Conservation (phyloP, 805 yeast genomes). For the Yamadazyma endophytica region DNA sequence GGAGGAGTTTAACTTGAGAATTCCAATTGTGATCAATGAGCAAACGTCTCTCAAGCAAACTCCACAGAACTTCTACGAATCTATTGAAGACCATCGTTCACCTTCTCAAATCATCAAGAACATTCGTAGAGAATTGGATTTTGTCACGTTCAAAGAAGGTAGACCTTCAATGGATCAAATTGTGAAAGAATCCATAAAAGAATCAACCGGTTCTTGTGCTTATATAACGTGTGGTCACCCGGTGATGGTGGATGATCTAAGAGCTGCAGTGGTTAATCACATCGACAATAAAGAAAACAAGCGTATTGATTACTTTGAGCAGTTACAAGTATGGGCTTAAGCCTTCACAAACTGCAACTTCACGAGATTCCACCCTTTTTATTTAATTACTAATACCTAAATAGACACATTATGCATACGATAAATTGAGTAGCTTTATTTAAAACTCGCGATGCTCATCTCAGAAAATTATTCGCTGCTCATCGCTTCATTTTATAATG, state of each 20-base stretch:
- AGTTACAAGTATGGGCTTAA: slow-evolving; percentile 64
- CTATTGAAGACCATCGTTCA: slow-evolving; percentile 1
- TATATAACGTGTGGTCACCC: slow-evolving; percentile 65
- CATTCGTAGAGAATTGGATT: slow-evolving; percentile 23
- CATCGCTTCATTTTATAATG: neutral
- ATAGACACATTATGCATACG: neutral
- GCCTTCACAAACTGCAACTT: neutral
- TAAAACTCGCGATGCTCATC: no score
- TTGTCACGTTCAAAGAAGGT: slow-evolving; percentile 38
- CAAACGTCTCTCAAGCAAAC: neutral
- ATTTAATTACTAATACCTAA: neutral
- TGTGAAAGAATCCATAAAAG: slow-evolving; percentile 30
- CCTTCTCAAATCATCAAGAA: slow-evolving; percentile 12
- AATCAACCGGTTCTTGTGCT: slow-evolving; percentile 41
- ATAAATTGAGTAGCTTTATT: neutral
- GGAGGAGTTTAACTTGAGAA: slow-evolving; percentile 6
- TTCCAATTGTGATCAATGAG: slow-evolving; percentile 2
- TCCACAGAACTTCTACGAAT: slow-evolving; percentile 1
- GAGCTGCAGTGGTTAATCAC: slow-evolving; percentile 44
- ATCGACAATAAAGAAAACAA: slow-evolving; percentile 30
- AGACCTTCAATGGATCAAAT: slow-evolving; percentile 46
- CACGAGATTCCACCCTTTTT: neutral
- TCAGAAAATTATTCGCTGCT: neutral
- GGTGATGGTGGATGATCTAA: slow-evolving; percentile 51
- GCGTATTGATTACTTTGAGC: slow-evolving; percentile 70